Base-by-base conservation (phyloP, 108 stramenopile species). In the Mediolabrus comicus region DNA sequence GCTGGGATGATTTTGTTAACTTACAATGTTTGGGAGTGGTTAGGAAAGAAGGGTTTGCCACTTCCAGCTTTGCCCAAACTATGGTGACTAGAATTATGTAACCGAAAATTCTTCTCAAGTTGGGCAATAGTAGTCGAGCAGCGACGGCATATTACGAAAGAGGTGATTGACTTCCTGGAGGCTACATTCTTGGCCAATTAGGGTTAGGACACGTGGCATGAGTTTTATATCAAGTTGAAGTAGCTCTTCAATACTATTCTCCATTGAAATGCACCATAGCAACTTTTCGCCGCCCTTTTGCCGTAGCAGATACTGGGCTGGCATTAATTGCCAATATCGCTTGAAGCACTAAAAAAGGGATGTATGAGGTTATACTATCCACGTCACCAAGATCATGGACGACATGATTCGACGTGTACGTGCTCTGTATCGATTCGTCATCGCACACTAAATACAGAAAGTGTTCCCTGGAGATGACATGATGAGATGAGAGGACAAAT, bases 1-100 rank as follows among this genome's bases (percentile, higher is more conserved):
- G 66, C 74, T 24, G 66, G 74, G 5, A 34, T 56, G 14, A 54
- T 70, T 4, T 59, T 77, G 29, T 19, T 51, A 57, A 25, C 70
- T 54, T 77, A 77, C 32, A 77, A 77, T 22, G 25, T 58, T 11
- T 65, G 63, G 57, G 76, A 77, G 39, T 77, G 74, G 74, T 32
- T 67, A 3, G 62, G 54, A 7, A 75, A 75, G 43, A 66, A 61
- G n/a, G 66, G 74, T n/a, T 16, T 70, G 2, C 76, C 76, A 17
- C 38, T 77, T 29, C 76, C 76, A 52, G 56, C 34, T 17, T 46
- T 77, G 32, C 76, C 76, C 3, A 62, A 77, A 28, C 53, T 77
- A 51, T 77, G 76, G 76, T 77, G n/a, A n/a, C n/a, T n/a, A n/a
- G n/a, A n/a, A n/a, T n/a, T n/a, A n/a, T n/a, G n/a, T n/a, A n/a